Percentiles rank a stretch among this genome's conserved stretches.
phyloP scores from a whole-genome alignment of 2,329 filamentous ascomycete genomes.

The Monilinia polystroma region DNA sequence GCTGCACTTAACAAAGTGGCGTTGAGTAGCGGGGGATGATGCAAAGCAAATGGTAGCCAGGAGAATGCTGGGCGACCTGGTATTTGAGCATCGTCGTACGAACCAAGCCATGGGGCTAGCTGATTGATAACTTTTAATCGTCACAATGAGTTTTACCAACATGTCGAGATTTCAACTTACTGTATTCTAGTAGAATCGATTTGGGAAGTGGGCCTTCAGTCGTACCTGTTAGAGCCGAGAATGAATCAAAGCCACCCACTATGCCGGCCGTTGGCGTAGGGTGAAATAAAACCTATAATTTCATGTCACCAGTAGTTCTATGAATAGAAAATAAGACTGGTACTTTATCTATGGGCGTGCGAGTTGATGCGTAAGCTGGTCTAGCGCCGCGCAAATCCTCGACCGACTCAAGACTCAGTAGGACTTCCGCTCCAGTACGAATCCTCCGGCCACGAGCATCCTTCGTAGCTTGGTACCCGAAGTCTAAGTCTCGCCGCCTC shows the following conservation, averaged over 20 bases:
- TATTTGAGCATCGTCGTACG: constrained; percentile 25
- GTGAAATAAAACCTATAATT: background rate
- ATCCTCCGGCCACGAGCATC: background rate
- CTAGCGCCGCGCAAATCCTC: background rate
- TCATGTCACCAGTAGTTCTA: background rate
- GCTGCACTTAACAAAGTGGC: constrained; percentile 31
- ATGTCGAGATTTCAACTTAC: background rate
- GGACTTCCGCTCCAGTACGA: background rate
- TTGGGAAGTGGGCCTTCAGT: constrained; percentile 16
- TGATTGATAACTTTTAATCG: constrained; percentile 23
- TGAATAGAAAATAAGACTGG: background rate
- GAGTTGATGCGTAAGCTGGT: background rate
- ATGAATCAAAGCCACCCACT: constrained; percentile 13
- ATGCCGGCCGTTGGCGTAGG: background rate
- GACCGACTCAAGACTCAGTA: background rate
- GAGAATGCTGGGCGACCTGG: constrained; percentile 22
- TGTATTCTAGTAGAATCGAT: constrained; percentile 18
- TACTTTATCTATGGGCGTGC: background rate
- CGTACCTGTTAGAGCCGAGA: constrained; percentile 14
- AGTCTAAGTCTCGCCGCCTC: background rate
- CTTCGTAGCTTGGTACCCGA: constrained; percentile 12
- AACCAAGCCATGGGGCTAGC: constrained; percentile 28
- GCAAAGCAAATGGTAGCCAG: constrained; percentile 27
- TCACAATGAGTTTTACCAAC: background rate
- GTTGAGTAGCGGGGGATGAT: constrained; percentile 31